These are phyloP conservation scores for Mycena rebaudengoi DNA, from an alignment of 768 basidiomycete species.

Conservation along the genomic window DNA sequence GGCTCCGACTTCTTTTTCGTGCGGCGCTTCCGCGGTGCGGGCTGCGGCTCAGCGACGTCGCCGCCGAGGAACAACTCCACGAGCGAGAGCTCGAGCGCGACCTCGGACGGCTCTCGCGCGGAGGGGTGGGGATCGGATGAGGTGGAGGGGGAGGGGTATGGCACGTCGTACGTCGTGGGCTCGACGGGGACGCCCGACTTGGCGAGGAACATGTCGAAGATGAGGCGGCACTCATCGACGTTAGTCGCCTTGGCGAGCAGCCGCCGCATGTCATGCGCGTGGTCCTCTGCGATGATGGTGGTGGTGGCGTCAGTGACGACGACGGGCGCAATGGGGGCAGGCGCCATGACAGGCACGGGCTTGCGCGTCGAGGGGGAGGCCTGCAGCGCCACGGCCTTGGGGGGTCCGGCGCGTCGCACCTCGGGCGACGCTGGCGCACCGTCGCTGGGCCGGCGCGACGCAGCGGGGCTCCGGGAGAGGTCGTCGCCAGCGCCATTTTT, in stretches of 20 bases:
- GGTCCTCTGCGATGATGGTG: slow-evolving; percentile 47
- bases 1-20: slow-evolving; percentile 21
- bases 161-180: slow-evolving; percentile 38
- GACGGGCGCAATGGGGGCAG: slow-evolving; percentile 27
- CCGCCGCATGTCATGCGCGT: slow-evolving; percentile 73
- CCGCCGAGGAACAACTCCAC: slow-evolving; percentile 57
- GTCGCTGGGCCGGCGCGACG: background rate
- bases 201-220: slow-evolving; percentile 83
- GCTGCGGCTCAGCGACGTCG: slow-evolving; percentile 3
- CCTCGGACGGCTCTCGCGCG: slow-evolving; percentile 19
- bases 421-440: slow-evolving; percentile 27
- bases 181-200: slow-evolving; percentile 58
- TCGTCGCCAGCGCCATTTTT: slow-evolving; percentile 2
- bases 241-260: slow-evolving; percentile 74
- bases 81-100: slow-evolving; percentile 54
- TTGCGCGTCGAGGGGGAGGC: slow-evolving; percentile 32
- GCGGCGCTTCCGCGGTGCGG: slow-evolving; percentile 15
- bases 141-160: slow-evolving; percentile 46
- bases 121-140: slow-evolving; percentile 39
- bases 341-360: slow-evolving; percentile 23
- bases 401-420: slow-evolving; percentile 25
- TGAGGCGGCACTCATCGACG: slow-evolving; percentile 84
- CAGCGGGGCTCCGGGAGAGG: background rate
- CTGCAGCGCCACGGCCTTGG: slow-evolving; percentile 16
- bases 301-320: slow-evolving; percentile 21